phyloP scores from a whole-genome alignment of 2,329 filamentous ascomycete species.

The Monosporascus sp. region DNA sequence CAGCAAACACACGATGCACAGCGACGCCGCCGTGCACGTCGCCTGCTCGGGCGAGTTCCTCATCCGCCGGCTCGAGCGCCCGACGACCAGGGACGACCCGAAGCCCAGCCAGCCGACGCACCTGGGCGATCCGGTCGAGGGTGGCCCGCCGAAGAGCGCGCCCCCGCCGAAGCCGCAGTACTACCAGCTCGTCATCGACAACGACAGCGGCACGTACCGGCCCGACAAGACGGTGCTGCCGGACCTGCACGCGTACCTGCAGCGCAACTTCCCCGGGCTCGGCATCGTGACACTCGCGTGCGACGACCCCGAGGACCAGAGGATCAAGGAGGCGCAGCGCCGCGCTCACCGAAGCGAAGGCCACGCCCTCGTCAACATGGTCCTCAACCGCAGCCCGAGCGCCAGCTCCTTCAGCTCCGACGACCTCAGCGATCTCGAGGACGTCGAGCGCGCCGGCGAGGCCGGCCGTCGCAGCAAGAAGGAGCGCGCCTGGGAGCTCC shows the following conservation, averaged over 20 bases:
- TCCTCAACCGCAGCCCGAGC: slow-evolving; percentile 52
- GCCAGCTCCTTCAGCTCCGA: slow-evolving; percentile 46
- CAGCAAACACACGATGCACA: slow-evolving; percentile 96
- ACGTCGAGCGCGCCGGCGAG: slow-evolving; percentile 37
- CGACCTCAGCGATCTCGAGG: slow-evolving; percentile 47
- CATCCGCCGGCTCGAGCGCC: slow-evolving; percentile 61
- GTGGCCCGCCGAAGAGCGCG: slow-evolving; percentile 38
- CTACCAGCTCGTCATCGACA: slow-evolving; percentile 91
- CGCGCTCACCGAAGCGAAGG: slow-evolving; percentile 66
- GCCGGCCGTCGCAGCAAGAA: slow-evolving; percentile 42
- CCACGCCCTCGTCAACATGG: slow-evolving; percentile 41
- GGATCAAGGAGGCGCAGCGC: slow-evolving; percentile 72
- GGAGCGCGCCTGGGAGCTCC: slow-evolving; percentile 45
- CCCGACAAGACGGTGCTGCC: slow-evolving; percentile 76
- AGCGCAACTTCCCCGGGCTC: slow-evolving; percentile 70
- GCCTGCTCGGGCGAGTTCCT: slow-evolving; percentile 94
- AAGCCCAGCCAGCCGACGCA: slow-evolving; percentile 45
- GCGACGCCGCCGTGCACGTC: slow-evolving; percentile 84
- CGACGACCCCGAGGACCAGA: slow-evolving; percentile 67
- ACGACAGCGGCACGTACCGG: slow-evolving; percentile 89
- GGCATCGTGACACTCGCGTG: slow-evolving; percentile 72
- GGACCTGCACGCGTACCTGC: slow-evolving; percentile 64
- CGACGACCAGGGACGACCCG: slow-evolving; percentile 37
- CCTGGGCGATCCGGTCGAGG: slow-evolving; percentile 39
- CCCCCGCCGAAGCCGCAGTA: slow-evolving; percentile 45